phyloP scores from a whole-genome alignment of 192 early-diverging fungal genomes.

The Linnemannia schmuckeri region DNA sequence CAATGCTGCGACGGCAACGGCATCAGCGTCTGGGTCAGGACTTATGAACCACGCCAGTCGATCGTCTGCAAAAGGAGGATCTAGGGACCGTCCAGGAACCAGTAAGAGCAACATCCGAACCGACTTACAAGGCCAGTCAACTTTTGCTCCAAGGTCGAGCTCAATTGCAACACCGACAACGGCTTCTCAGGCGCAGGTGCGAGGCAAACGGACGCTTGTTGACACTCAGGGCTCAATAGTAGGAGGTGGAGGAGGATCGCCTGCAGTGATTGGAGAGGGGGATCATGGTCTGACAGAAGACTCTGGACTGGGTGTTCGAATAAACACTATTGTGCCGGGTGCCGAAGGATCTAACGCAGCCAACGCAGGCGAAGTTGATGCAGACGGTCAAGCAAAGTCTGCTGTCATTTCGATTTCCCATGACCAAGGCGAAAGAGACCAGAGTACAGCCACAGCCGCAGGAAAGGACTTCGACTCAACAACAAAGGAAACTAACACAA shows the following conservation, averaged over 20 bases:
- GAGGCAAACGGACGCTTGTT: slow-evolving; percentile 17
- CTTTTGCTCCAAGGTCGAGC: slow-evolving; percentile 6
- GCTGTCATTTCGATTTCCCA: neutral
- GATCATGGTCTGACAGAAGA: neutral
- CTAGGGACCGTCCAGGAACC: slow-evolving; percentile 14
- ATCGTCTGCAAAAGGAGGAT: slow-evolving; percentile 13
- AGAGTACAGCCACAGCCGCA: neutral
- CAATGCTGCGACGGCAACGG: neutral
- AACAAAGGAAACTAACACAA: neutral
- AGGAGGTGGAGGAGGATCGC: neutral
- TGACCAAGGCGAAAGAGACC: neutral
- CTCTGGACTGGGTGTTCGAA: slow-evolving; percentile 17
- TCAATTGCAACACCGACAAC: slow-evolving; percentile 35
- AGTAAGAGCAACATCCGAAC: slow-evolving; percentile 34
- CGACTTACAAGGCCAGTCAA: neutral
- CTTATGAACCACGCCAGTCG: slow-evolving; percentile 25
- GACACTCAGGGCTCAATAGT: neutral
- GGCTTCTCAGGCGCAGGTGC: slow-evolving; percentile 13
- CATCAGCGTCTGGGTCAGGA: neutral
- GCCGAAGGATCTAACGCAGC: neutral
- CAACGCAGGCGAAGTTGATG: neutral
- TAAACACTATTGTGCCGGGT: neutral
- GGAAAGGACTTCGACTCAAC: neutral
- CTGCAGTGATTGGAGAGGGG: neutral
- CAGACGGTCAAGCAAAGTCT: neutral